phyloP scores from a whole-genome alignment of 163 green algal genomes.

The Volvox carteri region DNA sequence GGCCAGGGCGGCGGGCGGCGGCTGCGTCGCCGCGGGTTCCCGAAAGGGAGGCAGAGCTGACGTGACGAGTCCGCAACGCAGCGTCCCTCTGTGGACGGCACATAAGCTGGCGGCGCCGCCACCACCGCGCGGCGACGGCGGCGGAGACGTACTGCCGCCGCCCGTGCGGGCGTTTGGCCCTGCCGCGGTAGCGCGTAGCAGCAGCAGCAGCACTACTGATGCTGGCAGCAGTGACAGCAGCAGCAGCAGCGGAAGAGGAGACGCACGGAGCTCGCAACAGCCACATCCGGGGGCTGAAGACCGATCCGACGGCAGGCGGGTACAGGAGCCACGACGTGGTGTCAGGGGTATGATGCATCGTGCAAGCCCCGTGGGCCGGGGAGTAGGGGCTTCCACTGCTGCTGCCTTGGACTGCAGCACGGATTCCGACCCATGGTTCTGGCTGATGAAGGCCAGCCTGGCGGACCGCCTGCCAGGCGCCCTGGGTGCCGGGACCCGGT shows the following conservation, averaged over 20 bases:
- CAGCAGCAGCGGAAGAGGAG: too few relatives aligned
- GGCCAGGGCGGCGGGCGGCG: neutral
- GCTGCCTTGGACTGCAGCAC: neutral
- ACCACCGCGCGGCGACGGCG: too few relatives aligned
- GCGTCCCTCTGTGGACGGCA: neutral
- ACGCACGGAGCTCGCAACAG: too few relatives aligned
- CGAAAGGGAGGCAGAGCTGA: neutral
- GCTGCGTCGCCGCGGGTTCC: neutral
- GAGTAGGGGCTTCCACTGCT: neutral
- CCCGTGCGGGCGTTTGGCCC: too few relatives aligned
- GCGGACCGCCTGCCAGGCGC: constrained; percentile 16
- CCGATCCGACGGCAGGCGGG: neutral
- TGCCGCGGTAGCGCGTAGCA: too few relatives aligned
- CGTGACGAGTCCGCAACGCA: neutral
- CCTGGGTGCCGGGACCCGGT: neutral
- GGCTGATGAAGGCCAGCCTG: constrained; percentile 33
- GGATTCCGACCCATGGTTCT: constrained; percentile 41
- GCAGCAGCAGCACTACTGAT: too few relatives aligned
- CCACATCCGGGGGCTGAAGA: too few relatives aligned
- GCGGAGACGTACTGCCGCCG: too few relatives aligned
- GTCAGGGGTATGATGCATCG: too few relatives aligned
- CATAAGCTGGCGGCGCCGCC: too few relatives aligned
- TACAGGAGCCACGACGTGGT: too few relatives aligned
- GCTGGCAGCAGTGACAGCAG: too few relatives aligned
- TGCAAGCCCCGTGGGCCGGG: neutral